Evolutionary conservation across 2,329 filamentous ascomycete genomes (phyloP).

Genomic region (Clonostachys rosea): DNA sequence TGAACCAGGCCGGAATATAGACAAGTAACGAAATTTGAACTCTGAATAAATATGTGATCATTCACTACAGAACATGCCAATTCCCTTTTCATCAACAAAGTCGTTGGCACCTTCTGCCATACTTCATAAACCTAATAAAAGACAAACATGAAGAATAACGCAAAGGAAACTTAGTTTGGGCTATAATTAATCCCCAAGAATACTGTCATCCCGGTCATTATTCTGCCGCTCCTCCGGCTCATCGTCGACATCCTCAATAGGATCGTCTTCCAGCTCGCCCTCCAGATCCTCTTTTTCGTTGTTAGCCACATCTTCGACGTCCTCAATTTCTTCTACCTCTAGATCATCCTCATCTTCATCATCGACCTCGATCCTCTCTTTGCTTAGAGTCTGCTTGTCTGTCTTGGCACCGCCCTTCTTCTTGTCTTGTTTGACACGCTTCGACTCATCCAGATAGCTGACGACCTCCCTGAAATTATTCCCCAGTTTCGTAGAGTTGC

Average conservation of each 20-base stretch:
- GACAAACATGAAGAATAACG: neutral
- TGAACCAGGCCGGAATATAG: neutral
- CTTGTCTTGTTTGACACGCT: conserved; percentile 31
- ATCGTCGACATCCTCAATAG: conserved; percentile 26
- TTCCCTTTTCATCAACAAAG: too few relatives aligned
- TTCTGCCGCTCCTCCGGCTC: conserved; percentile 17
- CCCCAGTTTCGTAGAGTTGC: conserved; percentile 78
- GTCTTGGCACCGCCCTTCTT: conserved; percentile 10
- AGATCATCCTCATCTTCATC: conserved; percentile 9
- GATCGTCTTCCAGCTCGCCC: conserved; percentile 44
- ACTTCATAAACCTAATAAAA: neutral
- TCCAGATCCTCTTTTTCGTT: conserved; percentile 41
- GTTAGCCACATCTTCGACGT: conserved; percentile 30
- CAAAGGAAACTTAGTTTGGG: neutral
- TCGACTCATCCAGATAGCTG: conserved; percentile 67
- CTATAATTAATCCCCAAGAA: conserved; percentile 35
- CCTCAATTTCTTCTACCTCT: conserved; percentile 40
- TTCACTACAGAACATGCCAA: too few relatives aligned
- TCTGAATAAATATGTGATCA: conserved; percentile 1
- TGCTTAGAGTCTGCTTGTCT: neutral
- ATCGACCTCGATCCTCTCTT: neutral
- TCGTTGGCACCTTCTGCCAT: too few relatives aligned
- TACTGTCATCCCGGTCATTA: conserved; percentile 36
- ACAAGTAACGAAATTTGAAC: neutral
- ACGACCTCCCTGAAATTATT: conserved; percentile 83